phyloP scores from a whole-genome alignment of 2,329 filamentous ascomycete genomes.

The Apiospora phragmitis region DNA sequence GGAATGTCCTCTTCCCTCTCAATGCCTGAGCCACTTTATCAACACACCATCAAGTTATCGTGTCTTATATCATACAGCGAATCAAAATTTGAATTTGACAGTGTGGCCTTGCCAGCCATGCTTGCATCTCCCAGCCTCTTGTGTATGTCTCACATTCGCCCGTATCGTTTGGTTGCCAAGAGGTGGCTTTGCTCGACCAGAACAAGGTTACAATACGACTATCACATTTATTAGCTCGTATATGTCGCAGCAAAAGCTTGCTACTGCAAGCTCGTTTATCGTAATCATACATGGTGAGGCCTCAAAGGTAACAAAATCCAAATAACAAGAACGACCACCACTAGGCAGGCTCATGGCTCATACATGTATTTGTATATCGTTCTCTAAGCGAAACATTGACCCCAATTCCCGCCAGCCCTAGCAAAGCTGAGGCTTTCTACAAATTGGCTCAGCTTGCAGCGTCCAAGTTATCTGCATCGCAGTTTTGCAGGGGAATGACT shows the following conservation, averaged over 20 bases:
- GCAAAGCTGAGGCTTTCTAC: slow-evolving; percentile 77
- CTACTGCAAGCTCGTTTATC: not conserved
- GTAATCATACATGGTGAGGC: not conserved
- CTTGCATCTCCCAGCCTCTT: not conserved
- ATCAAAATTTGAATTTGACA: not conserved
- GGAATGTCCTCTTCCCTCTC: not conserved
- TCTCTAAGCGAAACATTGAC: slow-evolving; percentile 53
- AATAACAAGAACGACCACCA: not conserved
- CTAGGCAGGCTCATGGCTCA: not conserved
- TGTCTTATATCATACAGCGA: not conserved
- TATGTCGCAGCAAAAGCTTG: not conserved
- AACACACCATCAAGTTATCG: not conserved
- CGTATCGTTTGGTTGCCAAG: not conserved
- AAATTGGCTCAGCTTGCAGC: slow-evolving; percentile 70
- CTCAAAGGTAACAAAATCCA: not conserved
- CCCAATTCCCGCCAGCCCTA: slow-evolving; percentile 71
- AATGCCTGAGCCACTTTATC: not conserved
- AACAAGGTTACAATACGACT: not conserved
- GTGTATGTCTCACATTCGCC: not conserved
- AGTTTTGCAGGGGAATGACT: slow-evolving; percentile 71
- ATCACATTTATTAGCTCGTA: not conserved
- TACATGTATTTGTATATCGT: not conserved
- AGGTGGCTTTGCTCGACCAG: not conserved
- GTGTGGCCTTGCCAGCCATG: not conserved
- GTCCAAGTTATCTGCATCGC: slow-evolving; percentile 66